phyloP scores from a whole-genome alignment of 176 grass and related monocot species.

The Microstegium vimineum region DNA sequence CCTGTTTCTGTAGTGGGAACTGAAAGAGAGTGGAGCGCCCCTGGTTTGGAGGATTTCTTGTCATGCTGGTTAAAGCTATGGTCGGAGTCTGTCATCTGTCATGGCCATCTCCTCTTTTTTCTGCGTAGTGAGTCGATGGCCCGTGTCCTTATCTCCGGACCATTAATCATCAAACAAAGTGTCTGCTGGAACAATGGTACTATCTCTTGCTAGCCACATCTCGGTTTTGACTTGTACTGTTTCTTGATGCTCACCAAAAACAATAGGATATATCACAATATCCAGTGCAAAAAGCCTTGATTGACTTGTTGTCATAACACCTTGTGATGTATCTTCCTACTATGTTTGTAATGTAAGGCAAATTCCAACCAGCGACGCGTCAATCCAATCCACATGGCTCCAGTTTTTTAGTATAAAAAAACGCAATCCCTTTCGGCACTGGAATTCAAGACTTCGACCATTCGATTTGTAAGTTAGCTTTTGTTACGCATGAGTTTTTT shows the following conservation, averaged over 20 bases:
- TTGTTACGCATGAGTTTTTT: not conserved
- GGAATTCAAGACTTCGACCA: not conserved
- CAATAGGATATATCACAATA: not conserved
- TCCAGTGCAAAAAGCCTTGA: not conserved
- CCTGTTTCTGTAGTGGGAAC: not conserved
- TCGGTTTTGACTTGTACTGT: not conserved
- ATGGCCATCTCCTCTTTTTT: not conserved
- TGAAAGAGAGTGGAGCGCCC: not conserved
- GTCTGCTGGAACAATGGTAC: not conserved
- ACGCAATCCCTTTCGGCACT: no score
- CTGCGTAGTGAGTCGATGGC: not conserved
- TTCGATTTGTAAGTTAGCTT: not conserved
- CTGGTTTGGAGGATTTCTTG: not conserved
- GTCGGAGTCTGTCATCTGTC: not conserved
- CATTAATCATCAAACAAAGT: not conserved
- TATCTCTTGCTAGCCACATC: not conserved
- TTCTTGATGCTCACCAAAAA: not conserved
- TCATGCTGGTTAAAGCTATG: constrained; percentile 12
- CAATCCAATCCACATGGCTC: not conserved
- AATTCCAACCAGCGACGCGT: not conserved
- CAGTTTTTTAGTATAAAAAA: not conserved
- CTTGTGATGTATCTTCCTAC: not conserved
- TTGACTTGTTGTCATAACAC: not conserved
- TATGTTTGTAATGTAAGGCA: not conserved
- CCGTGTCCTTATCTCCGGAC: not conserved